A percentile compares a stretch with the other conserved stretches of the same genome.
Conservation (phyloP, 257 asterid species). For the Phtheirospermum japonicum region DNA sequence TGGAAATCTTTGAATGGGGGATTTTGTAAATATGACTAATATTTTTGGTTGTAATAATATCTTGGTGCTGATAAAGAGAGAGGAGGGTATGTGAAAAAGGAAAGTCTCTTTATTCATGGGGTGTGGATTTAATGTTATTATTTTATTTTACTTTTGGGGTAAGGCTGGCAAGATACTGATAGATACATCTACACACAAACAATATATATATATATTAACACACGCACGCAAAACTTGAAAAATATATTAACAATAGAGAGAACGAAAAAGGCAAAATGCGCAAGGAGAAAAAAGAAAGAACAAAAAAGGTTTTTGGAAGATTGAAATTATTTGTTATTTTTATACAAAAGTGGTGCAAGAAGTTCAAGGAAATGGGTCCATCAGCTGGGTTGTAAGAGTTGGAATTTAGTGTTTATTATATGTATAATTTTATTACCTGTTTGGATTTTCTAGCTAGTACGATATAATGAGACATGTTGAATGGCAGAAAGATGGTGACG, state of each 20-base stretch:
- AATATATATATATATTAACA: no score
- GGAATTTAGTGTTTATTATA: constrained; percentile 33
- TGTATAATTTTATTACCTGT: neutral
- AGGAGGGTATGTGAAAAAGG: no score
- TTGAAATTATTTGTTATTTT: neutral
- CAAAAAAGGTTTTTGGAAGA: neutral
- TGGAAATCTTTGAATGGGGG: neutral
- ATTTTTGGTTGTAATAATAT: no score
- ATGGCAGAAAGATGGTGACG: constrained; percentile 9
- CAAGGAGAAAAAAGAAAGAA: no score
- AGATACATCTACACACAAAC: no score
- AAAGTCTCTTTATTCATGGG: neutral
- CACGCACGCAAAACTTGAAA: no score
- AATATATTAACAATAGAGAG: neutral
- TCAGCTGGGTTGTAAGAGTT: constrained; percentile 33
- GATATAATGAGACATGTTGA: neutral
- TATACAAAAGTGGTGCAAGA: constrained; percentile 6
- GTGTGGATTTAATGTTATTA: neutral
- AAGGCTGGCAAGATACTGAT: neutral
- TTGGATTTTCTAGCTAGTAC: constrained; percentile 24
- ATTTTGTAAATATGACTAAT: constrained; percentile 2
- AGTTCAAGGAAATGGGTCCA: constrained; percentile 30
- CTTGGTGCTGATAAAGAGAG: no score
- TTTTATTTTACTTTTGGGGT: neutral
- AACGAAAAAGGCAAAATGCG: neutral